Conservation (phyloP, 179 eudicot genomes). For the Nepenthes alata region DNA sequence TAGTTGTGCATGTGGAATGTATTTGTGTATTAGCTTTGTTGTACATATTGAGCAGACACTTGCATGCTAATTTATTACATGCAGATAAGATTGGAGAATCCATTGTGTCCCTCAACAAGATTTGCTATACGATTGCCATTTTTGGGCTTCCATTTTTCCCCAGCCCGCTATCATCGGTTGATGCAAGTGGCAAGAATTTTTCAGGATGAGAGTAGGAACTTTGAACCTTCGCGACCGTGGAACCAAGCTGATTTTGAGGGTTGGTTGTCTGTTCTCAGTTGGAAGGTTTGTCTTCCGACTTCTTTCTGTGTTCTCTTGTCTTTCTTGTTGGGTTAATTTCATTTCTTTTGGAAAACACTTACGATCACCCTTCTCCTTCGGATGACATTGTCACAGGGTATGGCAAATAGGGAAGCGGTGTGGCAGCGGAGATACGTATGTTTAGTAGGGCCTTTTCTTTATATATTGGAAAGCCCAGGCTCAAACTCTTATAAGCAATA, state of each 20-base stretch:
- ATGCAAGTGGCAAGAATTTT: constrained; percentile 76
- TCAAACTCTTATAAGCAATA: constrained; percentile 78
- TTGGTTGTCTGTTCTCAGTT: constrained; percentile 70
- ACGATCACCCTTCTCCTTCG: constrained; percentile 6
- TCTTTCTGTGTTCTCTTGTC: background rate
- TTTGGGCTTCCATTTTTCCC: constrained; percentile 84
- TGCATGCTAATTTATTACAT: constrained; percentile 10
- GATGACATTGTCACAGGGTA: constrained; percentile 42
- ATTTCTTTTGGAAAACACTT: background rate
- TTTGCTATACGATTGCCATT: constrained; percentile 86
- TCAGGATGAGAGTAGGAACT: constrained; percentile 33
- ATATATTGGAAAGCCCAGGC: constrained; percentile 64
- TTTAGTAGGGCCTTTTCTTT: constrained; percentile 79
- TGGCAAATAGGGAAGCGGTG: constrained; percentile 87
- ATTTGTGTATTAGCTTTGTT: background rate
- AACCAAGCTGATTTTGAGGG: constrained; percentile 88
- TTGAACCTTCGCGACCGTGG: constrained; percentile 59
- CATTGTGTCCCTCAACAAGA: constrained; percentile 74
- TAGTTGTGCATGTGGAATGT: background rate
- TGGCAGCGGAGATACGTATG: constrained; percentile 90
- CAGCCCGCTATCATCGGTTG: constrained; percentile 95
- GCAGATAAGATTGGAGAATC: constrained; percentile 64
- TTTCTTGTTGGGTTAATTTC: background rate
- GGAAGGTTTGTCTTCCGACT: constrained; percentile 55
- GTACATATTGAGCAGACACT: background rate